Evolutionary conservation across 208 protist genomes (phyloP).

Genomic region (Crithidia fasciculata): DNA sequence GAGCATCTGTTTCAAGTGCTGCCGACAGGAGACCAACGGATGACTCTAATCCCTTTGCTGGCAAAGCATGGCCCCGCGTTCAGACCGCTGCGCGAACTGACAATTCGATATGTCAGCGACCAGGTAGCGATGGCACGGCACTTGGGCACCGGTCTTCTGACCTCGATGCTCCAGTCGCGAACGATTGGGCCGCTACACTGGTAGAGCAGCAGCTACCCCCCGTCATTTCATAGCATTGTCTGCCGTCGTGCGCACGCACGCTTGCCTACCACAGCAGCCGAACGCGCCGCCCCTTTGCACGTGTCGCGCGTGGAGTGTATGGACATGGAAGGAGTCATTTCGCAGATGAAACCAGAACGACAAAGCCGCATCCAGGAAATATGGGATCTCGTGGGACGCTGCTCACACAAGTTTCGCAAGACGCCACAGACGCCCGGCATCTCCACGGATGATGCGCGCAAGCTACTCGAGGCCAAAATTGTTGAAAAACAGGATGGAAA

Average conservation of each 20-base stretch:
- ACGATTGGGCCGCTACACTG: conserved; percentile 17
- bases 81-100: conserved; percentile 9
- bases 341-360: neutral
- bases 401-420: neutral
- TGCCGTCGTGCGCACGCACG: conserved; percentile 6
- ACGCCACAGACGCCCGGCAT: neutral
- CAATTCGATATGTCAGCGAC: conserved; percentile 23
- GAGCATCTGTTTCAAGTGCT: conserved; percentile 6
- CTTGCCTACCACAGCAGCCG: conserved; percentile 7
- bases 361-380: neutral
- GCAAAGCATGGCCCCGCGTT: conserved; percentile 19
- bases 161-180: conserved; percentile 14
- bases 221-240: conserved; percentile 13
- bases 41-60: conserved; percentile 17
- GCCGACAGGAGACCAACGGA: neutral
- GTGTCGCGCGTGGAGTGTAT: neutral
- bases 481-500: conserved; percentile 6
- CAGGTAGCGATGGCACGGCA: conserved; percentile 18
- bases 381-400: neutral
- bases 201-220: neutral
- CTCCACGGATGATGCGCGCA: neutral
- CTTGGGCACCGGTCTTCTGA: conserved; percentile 18
- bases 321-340: neutral
- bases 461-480: neutral
- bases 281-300: conserved; percentile 6